Base-by-base conservation (phyloP, 1,284 basidiomycete genomes). In the Ustilago lituana region DNA sequence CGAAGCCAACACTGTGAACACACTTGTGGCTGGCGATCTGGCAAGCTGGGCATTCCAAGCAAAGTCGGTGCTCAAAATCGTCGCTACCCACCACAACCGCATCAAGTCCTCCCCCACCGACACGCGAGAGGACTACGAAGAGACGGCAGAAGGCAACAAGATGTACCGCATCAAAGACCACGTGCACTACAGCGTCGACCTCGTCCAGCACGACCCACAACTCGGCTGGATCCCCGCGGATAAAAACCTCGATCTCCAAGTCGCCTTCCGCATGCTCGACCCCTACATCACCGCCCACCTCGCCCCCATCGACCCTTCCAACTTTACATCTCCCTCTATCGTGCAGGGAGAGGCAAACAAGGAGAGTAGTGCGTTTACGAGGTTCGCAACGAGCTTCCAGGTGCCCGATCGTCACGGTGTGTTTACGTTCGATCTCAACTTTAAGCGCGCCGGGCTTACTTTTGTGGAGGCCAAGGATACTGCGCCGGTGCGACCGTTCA, bases 231-330 rank as follows among this genome's bases (percentile, higher is more conserved):
- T 84, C 38, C 90, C 93, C 0, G 90, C 89, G 81, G 87, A 88
- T 4, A 87, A 85, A 24, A 80, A 91, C 51, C 85, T 84, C 10
- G 91, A 96, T 82, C 77, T 98, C 17, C 95, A 98, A 79, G 87
- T 98, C 49, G 93, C 95, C 74, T 96, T 98, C 82, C 93, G 92
- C 24, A 98, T 98, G 95, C 88, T 98, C 37, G 96, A 98, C 83
- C 95, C 80, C 0, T 80, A 77, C 60, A 72, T 81, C 39, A 80
- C 78, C 1, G 63, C 67, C 1, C 54, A 64, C 17, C 72, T 79
- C 1, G 22, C 57, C 14, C 52, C 74, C 0, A 36, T 68, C 23
- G 51, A 49, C 15, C 5, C 36, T 9, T 32, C 32, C 15, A 54
- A 61, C 39, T 43, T 43, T 5, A 63, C 59, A 4, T 23, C 38